A percentile compares a stretch with the other conserved stretches of the same genome.
phyloP scores from a whole-genome alignment of 805 yeast genomes.

The Wickerhamiella australiensis region DNA sequence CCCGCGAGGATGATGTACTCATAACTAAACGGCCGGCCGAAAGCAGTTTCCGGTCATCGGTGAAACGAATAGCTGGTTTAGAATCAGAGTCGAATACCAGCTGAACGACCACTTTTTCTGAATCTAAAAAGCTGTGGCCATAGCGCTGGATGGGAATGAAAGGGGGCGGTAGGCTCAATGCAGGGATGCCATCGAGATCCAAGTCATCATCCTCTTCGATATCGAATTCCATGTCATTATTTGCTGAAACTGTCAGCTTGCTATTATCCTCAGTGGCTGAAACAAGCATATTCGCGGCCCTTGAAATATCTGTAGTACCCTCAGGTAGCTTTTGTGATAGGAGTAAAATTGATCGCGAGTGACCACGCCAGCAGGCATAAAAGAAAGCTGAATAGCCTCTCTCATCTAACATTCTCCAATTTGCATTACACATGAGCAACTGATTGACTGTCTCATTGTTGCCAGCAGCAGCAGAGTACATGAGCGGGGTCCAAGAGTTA shows the following conservation, averaged over 20 bases:
- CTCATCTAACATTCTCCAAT: constrained; percentile 56
- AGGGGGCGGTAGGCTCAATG: constrained; percentile 87
- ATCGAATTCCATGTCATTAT: constrained; percentile 20
- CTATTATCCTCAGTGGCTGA: not conserved
- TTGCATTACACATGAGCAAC: constrained; percentile 63
- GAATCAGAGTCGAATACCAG: constrained; percentile 34
- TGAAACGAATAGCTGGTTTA: constrained; percentile 36
- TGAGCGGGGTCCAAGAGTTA: constrained; percentile 88
- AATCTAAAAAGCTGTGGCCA: constrained; percentile 88
- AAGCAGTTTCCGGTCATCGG: constrained; percentile 29
- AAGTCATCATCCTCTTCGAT: constrained; percentile 13
- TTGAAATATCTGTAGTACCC: constrained; percentile 17
- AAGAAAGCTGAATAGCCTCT: constrained; percentile 70
- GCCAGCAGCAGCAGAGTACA: constrained; percentile 82
- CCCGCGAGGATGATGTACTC: constrained; percentile 55
- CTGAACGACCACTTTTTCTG: constrained; percentile 70
- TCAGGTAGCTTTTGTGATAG: constrained; percentile 33
- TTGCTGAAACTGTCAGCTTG: constrained; percentile 5
- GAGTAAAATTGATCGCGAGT: constrained; percentile 64
- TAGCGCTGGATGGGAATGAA: constrained; percentile 85
- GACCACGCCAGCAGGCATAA: constrained; percentile 92
- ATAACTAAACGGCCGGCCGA: constrained; percentile 57
- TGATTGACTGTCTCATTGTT: constrained; percentile 57
- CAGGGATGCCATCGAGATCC: constrained; percentile 70
- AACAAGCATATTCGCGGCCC: not conserved